Base-by-base conservation (phyloP, 2,329 filamentous ascomycete species). In the Byssothecium circinans region DNA sequence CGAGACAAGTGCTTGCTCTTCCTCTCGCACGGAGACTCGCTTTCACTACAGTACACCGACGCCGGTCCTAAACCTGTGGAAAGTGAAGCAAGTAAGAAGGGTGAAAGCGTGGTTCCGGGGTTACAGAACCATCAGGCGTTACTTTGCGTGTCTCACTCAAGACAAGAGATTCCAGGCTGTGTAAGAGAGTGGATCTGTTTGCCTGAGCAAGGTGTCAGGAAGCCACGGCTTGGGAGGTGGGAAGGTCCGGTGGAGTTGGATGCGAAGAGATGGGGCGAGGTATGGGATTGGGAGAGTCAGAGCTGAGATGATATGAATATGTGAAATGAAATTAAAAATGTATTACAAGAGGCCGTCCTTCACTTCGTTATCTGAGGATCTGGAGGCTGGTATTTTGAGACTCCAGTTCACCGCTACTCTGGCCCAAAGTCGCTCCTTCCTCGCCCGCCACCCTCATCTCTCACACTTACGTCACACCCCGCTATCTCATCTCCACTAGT, bases 131-230 rank as follows among this genome's bases (percentile, higher is more conserved):
- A 82, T 18, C 92, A 97, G 72, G 91, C 91, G 0, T 74, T 99
- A 44, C 81, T 97, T n/a, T 90, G 91, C 54, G 92, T 97, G 50
- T 94, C 90, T 52, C 94, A 99, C 73, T 80, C 92, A 51, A 85
- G 85, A 53, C 91, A 96, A 61, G 94, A 99, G 70, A 88, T 97
- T 8, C 94, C 94, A 0, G 85, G 86, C 41, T 86, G 85, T 56
- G 81, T 96, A 19, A 76, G 89, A 38, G 84, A 95, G 65, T 97
- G 88, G 87, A 78, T 97, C 41, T 91, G 89, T 67, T 75, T 96
- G 23, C 91, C 92, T 1, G 87, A 91, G 70, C 79, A 86, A 3
- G 87, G 86, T 43, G 82, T 82, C 1, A 81, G 81, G 1, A 71
- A 79, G 14, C 84, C 87, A 8, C 77, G 86, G 44, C 84, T 86